Conservation (phyloP, 1,284 basidiomycete genomes). For the Somion occarium region DNA sequence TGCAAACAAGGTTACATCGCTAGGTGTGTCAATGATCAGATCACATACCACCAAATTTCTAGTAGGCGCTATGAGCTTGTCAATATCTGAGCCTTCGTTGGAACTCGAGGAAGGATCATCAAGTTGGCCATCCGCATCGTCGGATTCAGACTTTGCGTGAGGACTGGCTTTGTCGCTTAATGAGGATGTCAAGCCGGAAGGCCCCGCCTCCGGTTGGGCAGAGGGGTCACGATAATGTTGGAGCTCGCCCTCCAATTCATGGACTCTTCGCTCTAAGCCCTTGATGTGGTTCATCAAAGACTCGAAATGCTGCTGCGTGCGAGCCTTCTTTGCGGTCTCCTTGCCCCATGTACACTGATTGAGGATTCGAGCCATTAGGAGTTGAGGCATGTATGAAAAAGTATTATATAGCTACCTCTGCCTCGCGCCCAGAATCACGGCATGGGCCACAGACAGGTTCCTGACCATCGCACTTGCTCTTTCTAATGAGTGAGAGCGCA, state of each 20-base stretch:
- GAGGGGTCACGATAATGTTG: constrained; percentile 29
- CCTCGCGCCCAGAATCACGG: constrained; percentile 32
- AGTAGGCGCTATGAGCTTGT: constrained; percentile 29
- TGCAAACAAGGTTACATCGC: too few relatives aligned
- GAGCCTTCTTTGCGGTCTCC: constrained; percentile 43
- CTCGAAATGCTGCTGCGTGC: constrained; percentile 50
- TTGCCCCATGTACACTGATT: constrained; percentile 50
- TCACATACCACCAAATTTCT: constrained; percentile 29
- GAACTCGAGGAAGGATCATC: constrained; percentile 20
- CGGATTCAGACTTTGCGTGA: constrained; percentile 14
- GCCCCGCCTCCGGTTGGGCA: constrained; percentile 4
- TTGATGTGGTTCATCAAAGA: constrained; percentile 44
- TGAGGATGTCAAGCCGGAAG: constrained; percentile 12
- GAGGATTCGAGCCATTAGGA: neutral
- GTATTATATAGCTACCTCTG: constrained; percentile 32
- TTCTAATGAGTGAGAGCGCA: constrained; percentile 28
- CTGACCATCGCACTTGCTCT: constrained; percentile 49
- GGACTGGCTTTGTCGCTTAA: constrained; percentile 6
- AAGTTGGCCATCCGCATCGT: constrained; percentile 15
- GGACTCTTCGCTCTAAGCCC: constrained; percentile 40
- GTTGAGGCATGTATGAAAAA: constrained; percentile 2
- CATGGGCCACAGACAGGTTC: constrained; percentile 46
- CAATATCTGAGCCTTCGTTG: constrained; percentile 28
- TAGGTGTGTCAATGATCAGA: too few relatives aligned
- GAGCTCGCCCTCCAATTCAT: constrained; percentile 42